These are phyloP conservation scores for Suhomyces faveliae DNA, from an alignment of 805 yeast genomes.

Conservation along the genomic window DNA sequence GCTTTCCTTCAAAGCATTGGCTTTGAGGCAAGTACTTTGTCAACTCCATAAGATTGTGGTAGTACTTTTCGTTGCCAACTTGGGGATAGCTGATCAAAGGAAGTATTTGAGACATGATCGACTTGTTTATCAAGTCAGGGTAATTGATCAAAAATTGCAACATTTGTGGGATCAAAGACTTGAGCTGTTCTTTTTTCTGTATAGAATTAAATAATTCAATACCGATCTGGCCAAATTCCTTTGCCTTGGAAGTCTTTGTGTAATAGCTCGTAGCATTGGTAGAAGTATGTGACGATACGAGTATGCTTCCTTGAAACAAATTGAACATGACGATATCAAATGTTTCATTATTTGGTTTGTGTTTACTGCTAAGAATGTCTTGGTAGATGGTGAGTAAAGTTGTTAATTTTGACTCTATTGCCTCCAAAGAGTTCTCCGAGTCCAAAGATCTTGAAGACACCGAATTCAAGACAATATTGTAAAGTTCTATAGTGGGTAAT, in stretches of 20 bases:
- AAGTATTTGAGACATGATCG: slow-evolving; percentile 17
- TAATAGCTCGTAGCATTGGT: slow-evolving; percentile 5
- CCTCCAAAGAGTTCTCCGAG: slow-evolving; percentile 21
- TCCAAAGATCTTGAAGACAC: slow-evolving; percentile 50
- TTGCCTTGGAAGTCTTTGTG: slow-evolving; percentile 29
- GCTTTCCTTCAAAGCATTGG: slow-evolving; percentile 14
- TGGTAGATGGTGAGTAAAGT: slow-evolving; percentile 65
- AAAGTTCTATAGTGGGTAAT: slow-evolving; percentile 51
- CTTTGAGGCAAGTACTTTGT: slow-evolving; percentile 20
- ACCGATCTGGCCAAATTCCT: slow-evolving; percentile 44
- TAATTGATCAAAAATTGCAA: slow-evolving; percentile 27
- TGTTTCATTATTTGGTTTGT: slow-evolving; percentile 57
- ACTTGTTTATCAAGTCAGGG: slow-evolving; percentile 27
- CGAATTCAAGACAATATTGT: slow-evolving; percentile 55
- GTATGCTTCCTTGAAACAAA: slow-evolving; percentile 49
- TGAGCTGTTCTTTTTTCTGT: slow-evolving; percentile 34
- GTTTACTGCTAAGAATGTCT: slow-evolving; percentile 50
- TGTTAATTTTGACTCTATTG: slow-evolving; percentile 60
- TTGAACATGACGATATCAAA: slow-evolving; percentile 50
- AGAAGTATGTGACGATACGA: not conserved
- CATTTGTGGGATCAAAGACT: slow-evolving; percentile 35
- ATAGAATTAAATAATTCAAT: slow-evolving; percentile 48
- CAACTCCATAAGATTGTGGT: slow-evolving; percentile 16
- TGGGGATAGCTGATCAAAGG: slow-evolving; percentile 4
- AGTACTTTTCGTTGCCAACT: not conserved